Conservation (phyloP, 75 land plant genomes). For the Larix kaempferi region DNA sequence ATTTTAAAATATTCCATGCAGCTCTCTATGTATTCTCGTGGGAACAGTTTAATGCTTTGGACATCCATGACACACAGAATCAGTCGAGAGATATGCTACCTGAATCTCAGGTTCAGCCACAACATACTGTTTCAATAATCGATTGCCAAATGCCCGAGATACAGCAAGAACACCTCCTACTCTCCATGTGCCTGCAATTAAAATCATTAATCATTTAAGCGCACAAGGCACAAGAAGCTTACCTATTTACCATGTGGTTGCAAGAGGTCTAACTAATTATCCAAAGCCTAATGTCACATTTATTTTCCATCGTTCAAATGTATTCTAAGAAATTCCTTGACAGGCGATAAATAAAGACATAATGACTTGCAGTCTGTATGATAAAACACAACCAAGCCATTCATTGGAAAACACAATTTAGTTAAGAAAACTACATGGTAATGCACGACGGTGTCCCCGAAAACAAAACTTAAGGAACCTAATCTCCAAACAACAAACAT, state of each 20-base stretch:
- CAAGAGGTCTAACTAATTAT: slow-evolving; percentile 4
- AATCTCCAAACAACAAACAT: neutral
- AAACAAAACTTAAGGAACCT: neutral
- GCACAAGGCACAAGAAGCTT: slow-evolving; percentile 53
- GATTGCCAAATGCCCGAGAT: slow-evolving; percentile 96
- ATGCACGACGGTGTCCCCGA: neutral
- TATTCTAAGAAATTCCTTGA: neutral
- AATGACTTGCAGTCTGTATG: neutral
- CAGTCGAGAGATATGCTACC: slow-evolving; percentile 25
- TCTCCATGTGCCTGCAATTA: slow-evolving; percentile 87
- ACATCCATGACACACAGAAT: neutral
- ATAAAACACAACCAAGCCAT: neutral
- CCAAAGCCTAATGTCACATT: neutral
- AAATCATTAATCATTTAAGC: neutral
- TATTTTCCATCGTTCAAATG: neutral
- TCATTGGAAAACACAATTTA: neutral
- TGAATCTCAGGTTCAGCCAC: slow-evolving; percentile 93
- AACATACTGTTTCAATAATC: slow-evolving; percentile 85
- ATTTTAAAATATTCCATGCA: slow-evolving; percentile 1
- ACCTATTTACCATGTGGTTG: slow-evolving; percentile 97
- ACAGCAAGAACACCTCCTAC: slow-evolving; percentile 97
- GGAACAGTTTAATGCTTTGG: neutral
- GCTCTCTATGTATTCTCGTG: neutral
- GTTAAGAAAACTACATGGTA: neutral
- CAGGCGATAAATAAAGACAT: neutral